phyloP scores from a whole-genome alignment of 441 rosid species.

The Capsella rubella region DNA sequence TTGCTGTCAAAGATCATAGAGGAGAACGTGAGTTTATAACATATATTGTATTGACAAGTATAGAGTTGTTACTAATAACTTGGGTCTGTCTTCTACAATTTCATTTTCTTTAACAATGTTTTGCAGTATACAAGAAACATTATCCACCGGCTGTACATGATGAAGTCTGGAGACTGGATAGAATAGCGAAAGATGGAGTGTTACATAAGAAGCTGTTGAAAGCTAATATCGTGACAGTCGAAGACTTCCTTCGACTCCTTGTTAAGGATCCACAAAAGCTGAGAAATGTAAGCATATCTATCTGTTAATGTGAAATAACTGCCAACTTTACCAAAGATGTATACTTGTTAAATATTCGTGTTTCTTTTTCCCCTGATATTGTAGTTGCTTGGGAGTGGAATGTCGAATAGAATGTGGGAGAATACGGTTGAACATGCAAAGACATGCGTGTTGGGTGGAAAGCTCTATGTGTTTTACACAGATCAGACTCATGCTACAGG shows the following conservation, averaged over 20 bases:
- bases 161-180: constrained; percentile 99
- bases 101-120: background rate
- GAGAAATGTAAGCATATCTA: constrained; percentile 64
- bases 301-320: constrained; percentile 13
- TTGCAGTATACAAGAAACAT: constrained; percentile 94
- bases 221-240: constrained; percentile 66
- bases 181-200: constrained; percentile 94
- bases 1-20: constrained; percentile 97
- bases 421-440: constrained; percentile 94
- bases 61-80: constrained; percentile 13
- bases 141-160: constrained; percentile 94
- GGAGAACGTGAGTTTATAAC: constrained; percentile 79
- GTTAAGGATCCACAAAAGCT: constrained; percentile 82
- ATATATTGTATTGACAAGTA: constrained; percentile 9
- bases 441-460: constrained; percentile 89
- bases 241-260: constrained; percentile 90
- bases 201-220: constrained; percentile 86
- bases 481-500: constrained; percentile 67
- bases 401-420: constrained; percentile 99
- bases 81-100: background rate
- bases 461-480: constrained; percentile 80
- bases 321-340: background rate
- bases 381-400: constrained; percentile 96
- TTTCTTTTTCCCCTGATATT: constrained; percentile 16
- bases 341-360: constrained; percentile 13